Conservation (phyloP, 805 yeast species). For the Ogataea degrootiae region DNA sequence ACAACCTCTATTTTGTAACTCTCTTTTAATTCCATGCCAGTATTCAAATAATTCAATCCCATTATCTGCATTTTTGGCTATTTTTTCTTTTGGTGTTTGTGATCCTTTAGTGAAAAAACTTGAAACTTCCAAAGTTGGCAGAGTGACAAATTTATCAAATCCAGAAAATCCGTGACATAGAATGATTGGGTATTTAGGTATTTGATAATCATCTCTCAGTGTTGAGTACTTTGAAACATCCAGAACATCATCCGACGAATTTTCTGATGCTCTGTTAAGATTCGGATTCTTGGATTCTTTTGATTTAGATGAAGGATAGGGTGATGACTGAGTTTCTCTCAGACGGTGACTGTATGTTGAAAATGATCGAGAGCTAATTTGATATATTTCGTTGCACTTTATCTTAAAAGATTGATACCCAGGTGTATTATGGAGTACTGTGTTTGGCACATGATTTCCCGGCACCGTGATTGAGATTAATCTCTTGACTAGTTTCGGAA, state of each 20-base stretch:
- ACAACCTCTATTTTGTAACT: constrained; percentile 57
- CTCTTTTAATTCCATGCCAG: constrained; percentile 75
- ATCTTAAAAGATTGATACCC: no score
- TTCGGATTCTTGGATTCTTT: constrained; percentile 1
- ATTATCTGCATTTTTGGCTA: constrained; percentile 8
- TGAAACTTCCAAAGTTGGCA: constrained; percentile 18
- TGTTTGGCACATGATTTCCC: no score
- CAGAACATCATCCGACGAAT: constrained; percentile 14
- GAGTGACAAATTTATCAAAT: constrained; percentile 55
- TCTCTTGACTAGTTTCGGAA: not conserved
- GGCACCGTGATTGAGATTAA: not conserved
- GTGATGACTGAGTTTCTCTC: not conserved
- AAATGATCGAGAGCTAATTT: not conserved
- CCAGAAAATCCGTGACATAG: constrained; percentile 88
- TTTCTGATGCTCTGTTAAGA: constrained; percentile 8
- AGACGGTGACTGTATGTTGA: not conserved
- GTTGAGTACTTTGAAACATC: constrained; percentile 30
- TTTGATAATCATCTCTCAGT: constrained; percentile 38
- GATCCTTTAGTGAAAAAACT: constrained; percentile 11
- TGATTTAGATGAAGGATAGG: not conserved
- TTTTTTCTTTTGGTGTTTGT: constrained; percentile 4
- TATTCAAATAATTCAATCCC: constrained; percentile 51
- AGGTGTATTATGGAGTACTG: not conserved
- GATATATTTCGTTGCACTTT: no score
- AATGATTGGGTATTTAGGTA: constrained; percentile 71